Percentiles rank a stretch among this genome's conserved stretches.
phyloP scores from a whole-genome alignment of 2,329 filamentous ascomycete genomes.

The Daldinia sp. region DNA sequence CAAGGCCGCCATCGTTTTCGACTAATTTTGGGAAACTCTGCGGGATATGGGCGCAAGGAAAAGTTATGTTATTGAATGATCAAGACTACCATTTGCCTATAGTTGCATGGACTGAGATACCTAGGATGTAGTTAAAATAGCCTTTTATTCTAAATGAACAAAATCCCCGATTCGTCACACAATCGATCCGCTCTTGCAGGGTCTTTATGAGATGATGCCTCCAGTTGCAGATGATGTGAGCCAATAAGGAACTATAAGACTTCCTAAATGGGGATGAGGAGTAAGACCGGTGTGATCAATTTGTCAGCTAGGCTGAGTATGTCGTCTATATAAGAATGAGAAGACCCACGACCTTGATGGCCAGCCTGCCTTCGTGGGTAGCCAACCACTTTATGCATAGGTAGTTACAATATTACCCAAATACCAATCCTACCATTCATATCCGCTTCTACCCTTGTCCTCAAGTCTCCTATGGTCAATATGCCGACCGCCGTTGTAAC shows the following conservation, averaged over 20 bases:
- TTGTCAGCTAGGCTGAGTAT: slow-evolving; percentile 2
- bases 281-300: slow-evolving; percentile 16
- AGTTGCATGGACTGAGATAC: not conserved
- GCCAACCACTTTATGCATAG: slow-evolving; percentile 25
- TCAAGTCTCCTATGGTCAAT: not conserved
- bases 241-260: slow-evolving; percentile 25
- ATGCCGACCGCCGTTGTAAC: slow-evolving; percentile 53
- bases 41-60: not conserved
- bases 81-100: not conserved
- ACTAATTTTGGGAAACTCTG: slow-evolving; percentile 51
- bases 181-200: not conserved
- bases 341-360: slow-evolving; percentile 39
- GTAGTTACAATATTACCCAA: slow-evolving; percentile 9
- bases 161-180: slow-evolving; percentile 19
- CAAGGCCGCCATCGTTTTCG: slow-evolving; percentile 77
- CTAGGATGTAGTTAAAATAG: slow-evolving; percentile 32
- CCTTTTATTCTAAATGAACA: slow-evolving; percentile 34
- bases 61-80: slow-evolving; percentile 6
- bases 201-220: slow-evolving; percentile 2
- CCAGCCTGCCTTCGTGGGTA: slow-evolving; percentile 18
- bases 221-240: not conserved
- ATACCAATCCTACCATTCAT: slow-evolving; percentile 14
- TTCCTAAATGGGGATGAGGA: slow-evolving; percentile 31
- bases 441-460: not conserved
- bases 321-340: slow-evolving; percentile 36